Evolutionary conservation across 2,329 filamentous ascomycete species (phyloP), one percentile per base, ranked within the genome.

Genomic region (Ophiostoma novo-ulmi): DNA sequence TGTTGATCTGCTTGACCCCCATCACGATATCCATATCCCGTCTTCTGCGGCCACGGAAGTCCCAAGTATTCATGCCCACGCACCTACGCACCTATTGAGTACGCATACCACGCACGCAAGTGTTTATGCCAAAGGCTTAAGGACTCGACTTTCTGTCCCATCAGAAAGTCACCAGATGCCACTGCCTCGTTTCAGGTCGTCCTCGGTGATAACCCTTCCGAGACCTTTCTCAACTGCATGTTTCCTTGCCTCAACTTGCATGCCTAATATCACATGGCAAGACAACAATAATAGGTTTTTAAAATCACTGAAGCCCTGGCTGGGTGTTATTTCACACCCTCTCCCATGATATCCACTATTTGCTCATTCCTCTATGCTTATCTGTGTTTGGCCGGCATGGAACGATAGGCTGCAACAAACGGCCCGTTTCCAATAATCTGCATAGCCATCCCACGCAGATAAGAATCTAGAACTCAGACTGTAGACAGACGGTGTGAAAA

Each of bases 401-500:
- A 58, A 58, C 52, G 52, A 58, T 58, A 58, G n/a, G 52, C 22
- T 35, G 22, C 44, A 55, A 61, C 39, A 67, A 36, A 70, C 48
- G 69, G 69, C 64, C 64, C 69, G 64, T 70, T 70, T 70, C 58
- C 48, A 52, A 14, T 11, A 67, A 26, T 35, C 38, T 52, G 38
- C 38, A 13, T 38, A 67, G 26, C 26, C 52, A 36, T 64, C 48
- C 64, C 48, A 61, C 36, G 48, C 44, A 13, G 4, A n/a, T 22
- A 48, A 48, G 17, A 48, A 20, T 48, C 17, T 20, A 48, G 10
- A 20, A 48, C 5, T 1, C 4, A n/a, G 44, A 48, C 17, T 48
- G 17, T 20, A 20, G 14, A 11, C 44, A 44, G 41, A 44, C 13
- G 41, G 41, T 17, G 35, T 36, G 44, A 14, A 26, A 20, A 10